Evolutionary conservation across 1,284 basidiomycete species (phyloP), one percentile per base, ranked within the genome.

Genomic region (Cryptococcus sp.): DNA sequence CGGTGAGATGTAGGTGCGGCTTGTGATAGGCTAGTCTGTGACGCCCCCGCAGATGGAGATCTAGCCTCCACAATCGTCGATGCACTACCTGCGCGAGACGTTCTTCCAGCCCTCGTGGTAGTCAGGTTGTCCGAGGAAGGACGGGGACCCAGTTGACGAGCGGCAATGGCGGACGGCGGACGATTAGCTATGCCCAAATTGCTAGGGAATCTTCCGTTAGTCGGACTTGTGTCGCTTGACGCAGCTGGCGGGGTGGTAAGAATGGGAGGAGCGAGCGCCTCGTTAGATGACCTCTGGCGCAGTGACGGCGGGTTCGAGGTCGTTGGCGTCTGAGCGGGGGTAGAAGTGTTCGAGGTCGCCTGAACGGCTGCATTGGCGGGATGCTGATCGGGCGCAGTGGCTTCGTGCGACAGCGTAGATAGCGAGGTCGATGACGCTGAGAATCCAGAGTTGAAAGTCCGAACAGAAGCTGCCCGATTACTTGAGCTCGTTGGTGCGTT

Each of bases 51-150:
- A 8, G 50, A 57, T 27, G 52, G 58, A 3, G 51, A 22, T 43
- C 45, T 52, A 17, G 42, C 41, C 60, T 70, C 65, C 19, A 72
- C 66, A 41, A 72, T 70, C 13, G 70, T 70, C 3, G 70, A 70
- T 11, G 64, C 50, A 30, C 61, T 65, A 3, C 67, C 68, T 10
- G 54, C 52, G 10, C 68, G 53, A 5, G 61, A 55, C 22, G 52
- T 63, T 22, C 62, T 42, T 8, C 64, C 66, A 19, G 52, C 57
- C 13, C 68, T 52, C 8, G 61, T 57, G 39, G 64, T 60, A 5
- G 53, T 40, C 19, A 67, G 40, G 25, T 59, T 60, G 20, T 59
- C 55, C n/a, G 50, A 30, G 4, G 61, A 60, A 3, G 46, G 39
- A 13, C 49, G 52, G 25, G 13, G 27, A 6, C 17, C 47, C 7